Evolutionary conservation across 2,329 filamentous ascomycete genomes (phyloP).

Genomic region (Drechslera avenae): DNA sequence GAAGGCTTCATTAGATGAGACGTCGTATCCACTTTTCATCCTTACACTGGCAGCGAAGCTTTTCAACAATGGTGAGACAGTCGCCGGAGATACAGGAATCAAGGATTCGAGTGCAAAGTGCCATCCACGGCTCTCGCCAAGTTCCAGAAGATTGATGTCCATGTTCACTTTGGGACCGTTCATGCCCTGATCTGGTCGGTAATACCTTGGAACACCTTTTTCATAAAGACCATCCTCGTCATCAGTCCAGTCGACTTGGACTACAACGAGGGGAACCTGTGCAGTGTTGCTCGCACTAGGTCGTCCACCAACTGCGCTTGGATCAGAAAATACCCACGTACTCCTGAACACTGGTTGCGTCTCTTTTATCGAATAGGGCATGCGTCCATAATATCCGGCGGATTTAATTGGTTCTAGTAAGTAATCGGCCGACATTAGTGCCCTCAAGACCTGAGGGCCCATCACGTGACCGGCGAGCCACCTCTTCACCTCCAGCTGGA

Average conservation of each 20-base stretch:
- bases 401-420: constrained; percentile 33
- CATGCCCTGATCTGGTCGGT: constrained; percentile 23
- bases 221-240: constrained; percentile 40
- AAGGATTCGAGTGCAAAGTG: constrained; percentile 39
- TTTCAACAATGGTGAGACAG: constrained; percentile 28
- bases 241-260: constrained; percentile 41
- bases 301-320: constrained; percentile 13
- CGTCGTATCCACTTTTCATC: constrained; percentile 24
- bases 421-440: constrained; percentile 22
- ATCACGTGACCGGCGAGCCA: constrained; percentile 28
- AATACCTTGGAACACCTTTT: constrained; percentile 33
- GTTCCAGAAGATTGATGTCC: constrained; percentile 42
- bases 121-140: constrained; percentile 39
- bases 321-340: constrained; percentile 39
- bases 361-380: constrained; percentile 20
- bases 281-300: neutral
- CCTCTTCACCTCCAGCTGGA: constrained; percentile 25
- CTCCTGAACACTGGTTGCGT: constrained; percentile 33
- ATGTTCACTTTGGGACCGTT: constrained; percentile 26
- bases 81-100: constrained; percentile 18
- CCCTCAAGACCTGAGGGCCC: constrained; percentile 29
- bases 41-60: constrained; percentile 29
- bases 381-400: constrained; percentile 24
- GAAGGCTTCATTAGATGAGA: constrained; percentile 23
- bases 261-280: constrained; percentile 19